Evolutionary conservation across 164 flowering plant species (phyloP).

Genomic region (Berberis vulgaris): DNA sequence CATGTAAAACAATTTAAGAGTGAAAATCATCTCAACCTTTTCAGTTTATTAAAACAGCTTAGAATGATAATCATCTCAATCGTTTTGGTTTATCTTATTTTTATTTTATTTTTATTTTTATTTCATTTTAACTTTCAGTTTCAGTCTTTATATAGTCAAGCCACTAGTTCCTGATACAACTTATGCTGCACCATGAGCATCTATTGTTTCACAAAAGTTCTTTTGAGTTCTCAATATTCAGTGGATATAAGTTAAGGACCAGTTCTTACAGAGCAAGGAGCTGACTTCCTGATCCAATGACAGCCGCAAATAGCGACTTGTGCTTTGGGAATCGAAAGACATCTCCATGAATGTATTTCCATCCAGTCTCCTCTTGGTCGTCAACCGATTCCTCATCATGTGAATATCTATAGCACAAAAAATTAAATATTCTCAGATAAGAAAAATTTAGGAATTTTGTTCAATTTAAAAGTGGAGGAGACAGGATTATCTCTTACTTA

Average conservation of each 20-base stretch:
- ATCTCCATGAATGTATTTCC: slow-evolving; percentile 61
- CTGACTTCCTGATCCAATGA: slow-evolving; percentile 51
- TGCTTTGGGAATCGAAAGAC: slow-evolving; percentile 48
- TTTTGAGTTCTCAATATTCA: not conserved
- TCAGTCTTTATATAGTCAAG: not conserved
- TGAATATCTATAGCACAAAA: slow-evolving; percentile 29
- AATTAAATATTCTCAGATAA: not conserved
- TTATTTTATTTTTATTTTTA: no score
- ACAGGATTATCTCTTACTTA: slow-evolving; percentile 26
- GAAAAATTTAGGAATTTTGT: not conserved
- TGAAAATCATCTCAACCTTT: no score
- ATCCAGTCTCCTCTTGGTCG: slow-evolving; percentile 58
- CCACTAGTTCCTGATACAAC: not conserved
- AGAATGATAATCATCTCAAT: no score
- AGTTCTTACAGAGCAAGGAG: slow-evolving; percentile 41
- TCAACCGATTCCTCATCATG: slow-evolving; percentile 52
- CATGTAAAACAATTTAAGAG: no score
- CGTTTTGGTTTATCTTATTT: no score
- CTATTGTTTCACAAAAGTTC: not conserved
- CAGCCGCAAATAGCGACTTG: slow-evolving; percentile 44
- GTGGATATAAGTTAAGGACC: not conserved
- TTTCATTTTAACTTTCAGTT: no score
- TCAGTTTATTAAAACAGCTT: no score
- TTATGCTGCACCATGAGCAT: no score
- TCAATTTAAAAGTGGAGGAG: not conserved